These are phyloP conservation scores for Climacium dendroides DNA, from an alignment of 225 moss, liverwort and hornwort genomes.

Conservation along the genomic window DNA sequence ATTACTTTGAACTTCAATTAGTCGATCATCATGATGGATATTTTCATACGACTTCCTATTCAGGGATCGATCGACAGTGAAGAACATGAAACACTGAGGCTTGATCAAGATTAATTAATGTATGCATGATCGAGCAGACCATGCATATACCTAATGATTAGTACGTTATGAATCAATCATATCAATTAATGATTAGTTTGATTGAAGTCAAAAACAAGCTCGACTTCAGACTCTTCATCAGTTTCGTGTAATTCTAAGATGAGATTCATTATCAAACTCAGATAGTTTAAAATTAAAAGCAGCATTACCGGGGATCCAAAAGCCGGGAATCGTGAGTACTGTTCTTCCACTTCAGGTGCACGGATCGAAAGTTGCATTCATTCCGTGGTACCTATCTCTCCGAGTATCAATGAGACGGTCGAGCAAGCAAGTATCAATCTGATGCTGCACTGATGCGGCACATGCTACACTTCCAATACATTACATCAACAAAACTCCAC, in stretches of 20 bases:
- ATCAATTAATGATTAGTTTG: not conserved
- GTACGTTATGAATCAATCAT: too few species aligned
- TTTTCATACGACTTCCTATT: not conserved
- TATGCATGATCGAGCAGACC: not conserved
- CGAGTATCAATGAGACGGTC: not conserved
- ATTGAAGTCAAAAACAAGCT: not conserved
- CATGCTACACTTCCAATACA: not conserved
- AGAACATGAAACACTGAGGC: not conserved
- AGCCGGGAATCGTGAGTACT: not conserved
- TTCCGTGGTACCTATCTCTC: not conserved
- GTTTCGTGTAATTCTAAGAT: not conserved
- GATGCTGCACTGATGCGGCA: not conserved
- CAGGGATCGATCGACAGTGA: too few species aligned
- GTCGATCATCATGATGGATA: not conserved
- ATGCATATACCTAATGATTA: not conserved
- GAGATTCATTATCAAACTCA: too few species aligned
- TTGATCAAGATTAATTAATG: not conserved
- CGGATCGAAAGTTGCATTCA: not conserved
- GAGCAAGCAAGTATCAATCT: not conserved
- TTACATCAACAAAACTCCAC: not conserved
- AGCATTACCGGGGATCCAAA: not conserved
- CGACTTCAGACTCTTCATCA: not conserved
- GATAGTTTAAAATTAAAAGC: not conserved
- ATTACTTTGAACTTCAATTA: not conserved
- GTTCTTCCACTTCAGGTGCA: not conserved